Evolutionary conservation across 2,329 filamentous ascomycete species (phyloP).

Genomic region (Trichophyton schoenleinii): DNA sequence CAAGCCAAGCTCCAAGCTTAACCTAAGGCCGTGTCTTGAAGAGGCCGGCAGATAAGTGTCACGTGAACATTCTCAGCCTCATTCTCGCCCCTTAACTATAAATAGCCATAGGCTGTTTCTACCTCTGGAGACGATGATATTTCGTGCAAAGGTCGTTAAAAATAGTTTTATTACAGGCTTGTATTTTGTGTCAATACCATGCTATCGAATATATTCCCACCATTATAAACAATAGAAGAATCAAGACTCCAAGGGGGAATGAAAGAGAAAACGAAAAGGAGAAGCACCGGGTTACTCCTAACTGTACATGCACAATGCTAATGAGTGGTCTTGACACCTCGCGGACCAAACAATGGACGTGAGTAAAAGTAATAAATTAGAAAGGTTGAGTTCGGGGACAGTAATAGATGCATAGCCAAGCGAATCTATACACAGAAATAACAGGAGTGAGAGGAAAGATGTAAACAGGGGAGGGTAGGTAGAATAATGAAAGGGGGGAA

Average conservation of each 20-base stretch:
- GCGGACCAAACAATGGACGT: neutral
- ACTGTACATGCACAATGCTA: neutral
- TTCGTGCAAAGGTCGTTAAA: too few relatives aligned
- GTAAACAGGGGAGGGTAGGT: neutral
- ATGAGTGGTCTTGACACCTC: neutral
- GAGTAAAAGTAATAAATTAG: neutral
- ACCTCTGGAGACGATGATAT: neutral
- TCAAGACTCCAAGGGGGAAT: constrained; percentile 1
- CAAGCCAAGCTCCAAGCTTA: neutral
- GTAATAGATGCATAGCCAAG: neutral
- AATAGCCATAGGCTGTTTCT: neutral
- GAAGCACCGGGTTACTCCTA: neutral
- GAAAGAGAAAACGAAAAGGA: neutral
- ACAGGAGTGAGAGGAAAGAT: neutral
- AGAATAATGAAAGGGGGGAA: too few relatives aligned
- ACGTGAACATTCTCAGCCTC: neutral
- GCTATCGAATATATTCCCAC: neutral
- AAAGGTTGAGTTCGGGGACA: neutral
- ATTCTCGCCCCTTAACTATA: neutral
- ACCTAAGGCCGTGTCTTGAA: neutral
- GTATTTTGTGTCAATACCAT: neutral
- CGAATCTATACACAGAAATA: neutral
- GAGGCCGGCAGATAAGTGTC: neutral
- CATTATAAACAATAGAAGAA: neutral
- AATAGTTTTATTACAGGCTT: neutral